Conservation (phyloP, 2,329 filamentous ascomycete species). For the Epichloe aotearoae region DNA sequence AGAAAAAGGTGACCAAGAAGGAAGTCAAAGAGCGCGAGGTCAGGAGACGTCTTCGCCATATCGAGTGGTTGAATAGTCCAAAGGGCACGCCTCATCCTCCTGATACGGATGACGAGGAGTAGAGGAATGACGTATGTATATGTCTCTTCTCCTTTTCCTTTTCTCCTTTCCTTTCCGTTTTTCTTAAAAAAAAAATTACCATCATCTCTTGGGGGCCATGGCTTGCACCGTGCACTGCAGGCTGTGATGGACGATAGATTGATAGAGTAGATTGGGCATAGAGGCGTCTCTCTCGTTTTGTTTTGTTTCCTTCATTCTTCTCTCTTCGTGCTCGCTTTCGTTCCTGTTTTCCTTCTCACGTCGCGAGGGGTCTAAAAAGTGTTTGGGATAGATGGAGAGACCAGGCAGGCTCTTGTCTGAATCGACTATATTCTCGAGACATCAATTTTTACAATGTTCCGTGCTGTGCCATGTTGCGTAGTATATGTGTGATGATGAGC, state of each 20-base stretch:
- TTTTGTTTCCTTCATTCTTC: background rate
- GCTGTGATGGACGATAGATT: background rate
- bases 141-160: background rate
- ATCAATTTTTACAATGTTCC: too few relatives aligned
- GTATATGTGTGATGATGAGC: too few relatives aligned
- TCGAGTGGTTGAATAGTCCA: constrained; percentile 70
- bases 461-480: too few relatives aligned
- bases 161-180: background rate
- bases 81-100: constrained; percentile 68
- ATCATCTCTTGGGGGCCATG: too few relatives aligned
- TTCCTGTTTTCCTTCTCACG: background rate
- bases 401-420: too few relatives aligned
- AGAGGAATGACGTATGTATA: background rate
- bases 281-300: constrained; percentile 1
- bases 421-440: too few relatives aligned
- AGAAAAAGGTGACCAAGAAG: constrained; percentile 98
- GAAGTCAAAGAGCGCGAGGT: constrained; percentile 90
- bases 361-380: background rate
- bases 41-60: constrained; percentile 73
- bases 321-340: background rate
- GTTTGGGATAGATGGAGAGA: background rate
- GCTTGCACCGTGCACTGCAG: too few relatives aligned
- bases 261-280: background rate
- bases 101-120: constrained; percentile 64
- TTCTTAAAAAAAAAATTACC: too few relatives aligned